These are phyloP conservation scores for Xanthoceras sorbifolium DNA, from an alignment of 345 rosid species.

Conservation along the genomic window DNA sequence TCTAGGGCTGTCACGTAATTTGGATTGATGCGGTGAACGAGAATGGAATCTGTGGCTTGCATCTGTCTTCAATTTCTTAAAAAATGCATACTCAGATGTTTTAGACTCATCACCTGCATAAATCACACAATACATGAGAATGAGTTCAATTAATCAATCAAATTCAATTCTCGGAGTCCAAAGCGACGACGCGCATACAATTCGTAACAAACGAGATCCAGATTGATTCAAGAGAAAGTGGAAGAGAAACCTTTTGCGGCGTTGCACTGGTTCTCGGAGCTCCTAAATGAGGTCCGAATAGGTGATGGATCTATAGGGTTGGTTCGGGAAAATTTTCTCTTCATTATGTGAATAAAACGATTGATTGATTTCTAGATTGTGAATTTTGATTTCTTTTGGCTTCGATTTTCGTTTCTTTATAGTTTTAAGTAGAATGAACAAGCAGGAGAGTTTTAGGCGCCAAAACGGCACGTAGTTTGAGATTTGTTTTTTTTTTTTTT, in stretches of 20 bases:
- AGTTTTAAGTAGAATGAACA: background rate
- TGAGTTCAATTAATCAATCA: background rate
- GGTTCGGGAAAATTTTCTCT: background rate
- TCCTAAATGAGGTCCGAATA: no score
- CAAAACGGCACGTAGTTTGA: background rate
- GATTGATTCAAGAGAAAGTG: background rate
- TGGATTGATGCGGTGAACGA: slow-evolving; percentile 16
- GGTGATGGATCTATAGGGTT: background rate
- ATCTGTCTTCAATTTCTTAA: slow-evolving; percentile 59
- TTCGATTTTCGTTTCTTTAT: background rate
- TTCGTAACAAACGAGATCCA: background rate
- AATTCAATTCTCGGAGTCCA: slow-evolving; percentile 19
- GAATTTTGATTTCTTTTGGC: background rate
- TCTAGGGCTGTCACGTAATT: slow-evolving; percentile 22
- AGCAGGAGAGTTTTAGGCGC: background rate
- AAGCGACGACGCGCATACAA: background rate
- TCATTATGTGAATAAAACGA: background rate
- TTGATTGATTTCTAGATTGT: background rate
- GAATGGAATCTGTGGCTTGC: slow-evolving; percentile 28
- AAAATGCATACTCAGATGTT: slow-evolving; percentile 78
- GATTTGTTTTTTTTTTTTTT: no score
- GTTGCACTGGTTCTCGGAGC: background rate
- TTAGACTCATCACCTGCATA: slow-evolving; percentile 60
- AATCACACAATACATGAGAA: background rate
- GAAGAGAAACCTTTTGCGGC: slow-evolving; percentile 13